Evolutionary conservation across 352 stramenopile species (phyloP).

Genomic region (Pythium phragmitis): DNA sequence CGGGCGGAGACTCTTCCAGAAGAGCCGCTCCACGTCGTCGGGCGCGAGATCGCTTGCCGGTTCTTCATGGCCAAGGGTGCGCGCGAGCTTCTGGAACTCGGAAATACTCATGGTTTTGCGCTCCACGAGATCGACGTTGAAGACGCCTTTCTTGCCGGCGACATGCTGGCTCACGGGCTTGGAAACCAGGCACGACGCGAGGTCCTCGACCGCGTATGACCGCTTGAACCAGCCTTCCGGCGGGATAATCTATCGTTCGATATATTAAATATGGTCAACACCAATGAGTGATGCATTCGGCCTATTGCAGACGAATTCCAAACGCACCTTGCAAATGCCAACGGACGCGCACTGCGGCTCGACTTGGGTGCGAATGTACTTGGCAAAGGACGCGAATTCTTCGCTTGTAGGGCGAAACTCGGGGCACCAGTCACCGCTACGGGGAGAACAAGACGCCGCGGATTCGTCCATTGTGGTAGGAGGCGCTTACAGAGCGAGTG

Average conservation of each 20-base stretch:
- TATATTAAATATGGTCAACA: background rate
- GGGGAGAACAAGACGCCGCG: background rate
- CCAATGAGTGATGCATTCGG: no score
- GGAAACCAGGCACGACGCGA: slow-evolving; percentile 47
- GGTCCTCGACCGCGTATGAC: slow-evolving; percentile 52
- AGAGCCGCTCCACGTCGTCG: slow-evolving; percentile 72
- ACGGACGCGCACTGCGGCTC: slow-evolving; percentile 72
- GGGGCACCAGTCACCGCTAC: slow-evolving; percentile 60
- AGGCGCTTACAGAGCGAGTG: background rate
- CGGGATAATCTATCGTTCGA: slow-evolving; percentile 48
- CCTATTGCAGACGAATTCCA: no score
- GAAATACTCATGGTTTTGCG: slow-evolving; percentile 60
- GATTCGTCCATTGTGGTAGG: background rate
- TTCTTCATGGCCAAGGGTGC: slow-evolving; percentile 23
- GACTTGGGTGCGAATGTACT: slow-evolving; percentile 83
- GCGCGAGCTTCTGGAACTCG: slow-evolving; percentile 62
- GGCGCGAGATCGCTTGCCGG: slow-evolving; percentile 29
- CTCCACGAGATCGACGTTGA: slow-evolving; percentile 90
- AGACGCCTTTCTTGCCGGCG: slow-evolving; percentile 88
- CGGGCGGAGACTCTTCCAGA: slow-evolving; percentile 86
- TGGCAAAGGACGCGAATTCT: slow-evolving; percentile 85
- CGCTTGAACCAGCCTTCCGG: slow-evolving; percentile 76
- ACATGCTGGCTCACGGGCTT: slow-evolving; percentile 84
- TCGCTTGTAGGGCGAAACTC: slow-evolving; percentile 81
- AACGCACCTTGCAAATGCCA: slow-evolving; percentile 88